Conservation (phyloP, 1,284 basidiomycete species). For the Takashimella tepidaria region DNA sequence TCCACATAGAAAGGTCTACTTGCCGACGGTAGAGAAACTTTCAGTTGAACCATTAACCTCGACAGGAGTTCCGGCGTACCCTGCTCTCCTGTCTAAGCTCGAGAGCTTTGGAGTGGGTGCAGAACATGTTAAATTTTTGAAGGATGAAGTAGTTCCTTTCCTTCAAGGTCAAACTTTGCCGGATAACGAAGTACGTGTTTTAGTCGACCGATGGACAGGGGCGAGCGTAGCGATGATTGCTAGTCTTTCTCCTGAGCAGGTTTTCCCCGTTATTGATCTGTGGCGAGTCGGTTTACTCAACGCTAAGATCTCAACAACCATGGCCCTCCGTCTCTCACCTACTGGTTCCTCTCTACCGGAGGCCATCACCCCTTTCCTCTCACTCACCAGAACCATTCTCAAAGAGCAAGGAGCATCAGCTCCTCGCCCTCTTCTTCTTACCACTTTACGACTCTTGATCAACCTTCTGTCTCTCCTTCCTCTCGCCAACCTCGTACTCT, state of each 20-base stretch:
- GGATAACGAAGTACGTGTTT: conserved; percentile 26
- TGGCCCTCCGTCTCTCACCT: conserved; percentile 46
- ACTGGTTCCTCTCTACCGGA: conserved; percentile 57
- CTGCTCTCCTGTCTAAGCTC: conserved; percentile 62
- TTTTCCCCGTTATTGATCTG: conserved; percentile 78
- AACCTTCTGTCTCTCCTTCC: conserved; percentile 61
- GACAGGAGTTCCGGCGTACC: conserved; percentile 62
- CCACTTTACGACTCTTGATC: conserved; percentile 64
- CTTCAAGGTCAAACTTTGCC: conserved; percentile 55
- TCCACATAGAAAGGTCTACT: conserved; percentile 60
- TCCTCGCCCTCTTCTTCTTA: conserved; percentile 56
- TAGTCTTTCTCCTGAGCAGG: conserved; percentile 55
- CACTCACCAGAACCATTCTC: conserved; percentile 34
- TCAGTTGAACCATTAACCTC: conserved; percentile 72
- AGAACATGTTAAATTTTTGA: conserved; percentile 52
- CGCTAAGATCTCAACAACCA: conserved; percentile 55
- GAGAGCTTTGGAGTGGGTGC: conserved; percentile 51
- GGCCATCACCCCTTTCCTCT: conserved; percentile 54
- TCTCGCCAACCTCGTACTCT: conserved; percentile 56
- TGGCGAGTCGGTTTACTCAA: conserved; percentile 75
- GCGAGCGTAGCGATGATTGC: conserved; percentile 52
- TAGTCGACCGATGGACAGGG: conserved; percentile 50
- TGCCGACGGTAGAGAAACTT: conserved; percentile 60
- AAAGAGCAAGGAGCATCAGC: conserved; percentile 18
- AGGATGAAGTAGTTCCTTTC: conserved; percentile 57